phyloP scores from a whole-genome alignment of 1,284 basidiomycete species.

The Dichomitus squalens region DNA sequence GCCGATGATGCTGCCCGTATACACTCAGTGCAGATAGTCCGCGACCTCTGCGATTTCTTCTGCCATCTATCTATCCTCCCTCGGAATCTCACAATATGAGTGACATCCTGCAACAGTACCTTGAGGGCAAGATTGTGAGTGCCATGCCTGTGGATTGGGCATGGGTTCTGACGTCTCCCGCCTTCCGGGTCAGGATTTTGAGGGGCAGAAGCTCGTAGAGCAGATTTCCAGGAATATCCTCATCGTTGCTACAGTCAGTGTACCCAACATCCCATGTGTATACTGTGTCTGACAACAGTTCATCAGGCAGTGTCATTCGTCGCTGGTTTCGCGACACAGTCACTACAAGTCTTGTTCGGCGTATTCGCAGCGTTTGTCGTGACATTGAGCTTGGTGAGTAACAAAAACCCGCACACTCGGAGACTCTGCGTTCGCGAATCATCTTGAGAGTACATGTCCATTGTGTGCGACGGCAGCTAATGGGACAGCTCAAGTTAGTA shows the following conservation, averaged over 20 bases:
- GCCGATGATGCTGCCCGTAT: too few relatives aligned
- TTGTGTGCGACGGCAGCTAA: too few relatives aligned
- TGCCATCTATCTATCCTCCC: neutral
- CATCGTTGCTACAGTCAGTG: constrained; percentile 36
- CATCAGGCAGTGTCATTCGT: constrained; percentile 63
- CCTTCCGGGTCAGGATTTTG: constrained; percentile 59
- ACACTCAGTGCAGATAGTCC: too few relatives aligned
- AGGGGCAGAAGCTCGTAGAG: constrained; percentile 68
- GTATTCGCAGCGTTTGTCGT: constrained; percentile 50
- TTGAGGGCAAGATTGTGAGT: constrained; percentile 50
- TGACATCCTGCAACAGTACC: constrained; percentile 36
- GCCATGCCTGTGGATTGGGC: neutral
- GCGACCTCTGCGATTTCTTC: too few relatives aligned
- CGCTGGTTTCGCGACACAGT: constrained; percentile 61
- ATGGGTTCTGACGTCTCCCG: neutral
- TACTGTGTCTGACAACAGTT: neutral
- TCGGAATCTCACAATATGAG: constrained; percentile 5
- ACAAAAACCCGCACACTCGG: too few relatives aligned
- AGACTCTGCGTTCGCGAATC: too few relatives aligned
- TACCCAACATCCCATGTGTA: neutral
- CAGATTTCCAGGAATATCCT: constrained; percentile 47
- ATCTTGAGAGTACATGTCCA: too few relatives aligned
- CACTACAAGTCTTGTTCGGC: constrained; percentile 59
- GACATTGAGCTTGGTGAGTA: constrained; percentile 55
- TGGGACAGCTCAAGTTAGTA: too few relatives aligned